Evolutionary conservation across 1,284 basidiomycete genomes (phyloP).

Genomic region (Earliella scabrosa): DNA sequence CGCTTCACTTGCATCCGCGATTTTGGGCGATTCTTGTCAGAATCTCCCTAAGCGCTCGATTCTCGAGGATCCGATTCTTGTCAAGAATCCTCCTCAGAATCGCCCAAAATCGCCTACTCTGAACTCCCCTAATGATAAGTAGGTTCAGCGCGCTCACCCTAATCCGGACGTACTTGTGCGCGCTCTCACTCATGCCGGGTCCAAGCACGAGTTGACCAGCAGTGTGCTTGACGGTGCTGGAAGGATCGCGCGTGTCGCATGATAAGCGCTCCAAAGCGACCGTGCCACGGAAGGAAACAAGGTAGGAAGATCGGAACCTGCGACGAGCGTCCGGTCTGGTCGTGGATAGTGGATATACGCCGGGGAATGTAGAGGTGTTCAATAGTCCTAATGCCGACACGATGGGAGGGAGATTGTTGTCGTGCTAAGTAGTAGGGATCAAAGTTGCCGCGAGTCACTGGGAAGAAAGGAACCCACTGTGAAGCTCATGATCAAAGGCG

Average conservation of each 20-base stretch:
- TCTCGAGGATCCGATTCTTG: too few species aligned
- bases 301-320: constrained; percentile 42
- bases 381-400: constrained; percentile 47
- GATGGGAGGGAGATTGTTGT: constrained; percentile 48
- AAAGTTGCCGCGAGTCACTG: not conserved
- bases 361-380: constrained; percentile 38
- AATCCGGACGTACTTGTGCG: constrained; percentile 39
- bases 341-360: constrained; percentile 41
- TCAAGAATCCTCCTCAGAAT: too few species aligned
- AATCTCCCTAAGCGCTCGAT: too few species aligned
- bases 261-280: constrained; percentile 45
- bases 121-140: too few species aligned
- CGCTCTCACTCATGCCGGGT: constrained; percentile 17
- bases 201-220: constrained; percentile 17
- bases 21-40: too few species aligned
- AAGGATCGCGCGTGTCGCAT: constrained; percentile 29
- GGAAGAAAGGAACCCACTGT: constrained; percentile 35
- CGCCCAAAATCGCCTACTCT: too few species aligned
- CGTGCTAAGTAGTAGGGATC: constrained; percentile 39
- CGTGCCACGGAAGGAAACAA: constrained; percentile 46
- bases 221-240: constrained; percentile 24
- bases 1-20: too few species aligned
- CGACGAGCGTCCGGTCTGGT: constrained; percentile 35
- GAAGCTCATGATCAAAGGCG: constrained; percentile 46
- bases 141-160: constrained; percentile 28